Base-by-base conservation (phyloP, 371 early-diverging fungal genomes). In the Choanephora cucurbitarum region DNA sequence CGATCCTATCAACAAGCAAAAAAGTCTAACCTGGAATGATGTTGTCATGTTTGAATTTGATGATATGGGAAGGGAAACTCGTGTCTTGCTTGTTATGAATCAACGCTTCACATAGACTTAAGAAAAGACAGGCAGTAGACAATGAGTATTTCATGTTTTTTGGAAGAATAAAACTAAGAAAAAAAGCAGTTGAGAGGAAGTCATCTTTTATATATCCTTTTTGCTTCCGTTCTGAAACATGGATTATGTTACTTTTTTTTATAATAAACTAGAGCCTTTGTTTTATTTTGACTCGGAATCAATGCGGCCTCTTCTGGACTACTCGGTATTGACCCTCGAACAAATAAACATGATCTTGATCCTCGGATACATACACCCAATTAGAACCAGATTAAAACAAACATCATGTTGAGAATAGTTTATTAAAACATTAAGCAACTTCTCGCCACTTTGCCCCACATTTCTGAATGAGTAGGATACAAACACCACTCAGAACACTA, bases 401-500 rank as follows among this genome's bases (percentile, higher is more conserved):
- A n/a, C n/a, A n/a, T n/a, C n/a, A n/a, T n/a, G n/a, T n/a, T n/a
- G n/a, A n/a, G n/a, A 7, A 28, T 28, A 28, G 28, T 28, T 28
- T 28, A 28, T 28, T 28, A 7, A 28, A 28, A 28, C 22, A 15
- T 14, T 23, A 45, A 1, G 5, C 15, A 17, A 33, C 24, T 13
- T 52, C n/a, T 40, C 52, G 52, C 66, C 66, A 65, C n/a, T 34
- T 33, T 22, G 43, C 10, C 7, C 70, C 66, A 49, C 56, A 59
- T 34, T 53, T 24, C 18, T 65, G 60, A 5, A 70, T 60, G n/a
- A 66, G 14, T 18, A 66, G 61, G 0, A 78, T 57, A 51, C 75
- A 74, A 3, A 65, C 52, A 3, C 70, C 72, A 40, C 70, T 72
- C 17, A 61, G 10, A 1, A 59, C n/a, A 32, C 64, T 70, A 8